Conservation (phyloP, 2,329 filamentous ascomycete species). For the Ophiocordyceps robertsii region DNA sequence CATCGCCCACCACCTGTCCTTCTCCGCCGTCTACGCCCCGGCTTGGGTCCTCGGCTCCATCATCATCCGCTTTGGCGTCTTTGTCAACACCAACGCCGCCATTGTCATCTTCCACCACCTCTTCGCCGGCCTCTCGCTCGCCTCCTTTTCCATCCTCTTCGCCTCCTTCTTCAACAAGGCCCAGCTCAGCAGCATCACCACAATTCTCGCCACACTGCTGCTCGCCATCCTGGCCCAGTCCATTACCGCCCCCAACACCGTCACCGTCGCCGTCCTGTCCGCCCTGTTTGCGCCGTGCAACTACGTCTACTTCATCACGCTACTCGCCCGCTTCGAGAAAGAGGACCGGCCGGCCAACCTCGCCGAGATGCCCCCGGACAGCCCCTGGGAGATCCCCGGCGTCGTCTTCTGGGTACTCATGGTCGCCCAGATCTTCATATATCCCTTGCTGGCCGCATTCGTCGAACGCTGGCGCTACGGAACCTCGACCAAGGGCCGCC, state of each 20-base stretch:
- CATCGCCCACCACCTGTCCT: conserved; percentile 65
- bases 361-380: conserved; percentile 44
- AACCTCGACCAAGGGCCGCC: conserved; percentile 51
- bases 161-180: conserved; percentile 77
- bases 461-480: conserved; percentile 66
- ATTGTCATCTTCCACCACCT: conserved; percentile 66
- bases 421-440: conserved; percentile 63
- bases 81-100: conserved; percentile 44
- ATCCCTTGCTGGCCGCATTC: conserved; percentile 60
- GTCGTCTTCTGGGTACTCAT: conserved; percentile 69
- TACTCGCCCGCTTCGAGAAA: conserved; percentile 65
- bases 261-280: conserved; percentile 53
- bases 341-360: conserved; percentile 47
- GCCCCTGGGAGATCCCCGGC: conserved; percentile 56
- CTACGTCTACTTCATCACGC: conserved; percentile 68
- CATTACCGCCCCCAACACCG: conserved; percentile 46
- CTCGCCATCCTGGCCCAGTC: conserved; percentile 76
- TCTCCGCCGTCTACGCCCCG: conserved; percentile 66
- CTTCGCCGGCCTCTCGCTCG: conserved; percentile 60
- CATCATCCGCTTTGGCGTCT: conserved; percentile 51
- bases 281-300: conserved; percentile 78
- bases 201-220: conserved; percentile 58
- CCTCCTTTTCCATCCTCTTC: conserved; percentile 69
- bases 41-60: conserved; percentile 69
- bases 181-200: conserved; percentile 73